These are phyloP conservation scores for Vitis hybrid DNA, from an alignment of 177 flowering plant genomes.

Conservation along the genomic window DNA sequence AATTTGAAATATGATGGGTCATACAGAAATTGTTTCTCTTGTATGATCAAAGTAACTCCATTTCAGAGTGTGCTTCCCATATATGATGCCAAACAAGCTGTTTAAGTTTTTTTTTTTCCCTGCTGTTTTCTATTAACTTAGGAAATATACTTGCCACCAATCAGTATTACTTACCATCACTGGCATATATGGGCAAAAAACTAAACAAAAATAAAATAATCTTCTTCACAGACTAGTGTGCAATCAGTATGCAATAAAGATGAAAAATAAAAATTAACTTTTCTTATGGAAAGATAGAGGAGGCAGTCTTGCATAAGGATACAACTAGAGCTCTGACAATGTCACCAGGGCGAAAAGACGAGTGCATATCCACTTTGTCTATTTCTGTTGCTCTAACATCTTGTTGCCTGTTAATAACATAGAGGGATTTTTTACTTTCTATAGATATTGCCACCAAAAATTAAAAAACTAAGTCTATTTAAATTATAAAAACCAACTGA, in stretches of 20 bases:
- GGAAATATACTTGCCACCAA: too few species aligned
- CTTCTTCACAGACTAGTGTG: neutral
- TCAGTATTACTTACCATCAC: neutral
- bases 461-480: neutral
- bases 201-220: neutral
- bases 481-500: neutral
- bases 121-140: too few species aligned
- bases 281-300: neutral
- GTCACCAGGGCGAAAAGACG: constrained; percentile 89
- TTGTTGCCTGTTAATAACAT: constrained; percentile 67
- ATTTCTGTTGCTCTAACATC: constrained; percentile 99
- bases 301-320: constrained; percentile 37
- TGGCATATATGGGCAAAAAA: neutral
- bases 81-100: too few species aligned
- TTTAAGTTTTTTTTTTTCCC: too few species aligned
- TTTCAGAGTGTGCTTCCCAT: too few species aligned
- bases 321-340: constrained; percentile 87
- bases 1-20: too few species aligned
- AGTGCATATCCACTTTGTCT: constrained; percentile 96
- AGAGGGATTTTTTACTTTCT: neutral
- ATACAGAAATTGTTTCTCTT: too few species aligned
- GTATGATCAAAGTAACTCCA: too few species aligned
- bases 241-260: neutral
- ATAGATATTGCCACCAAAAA: neutral
- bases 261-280: neutral